These are phyloP conservation scores for Hypsizygus marmoreus DNA, from an alignment of 768 basidiomycete species.

Conservation along the genomic window DNA sequence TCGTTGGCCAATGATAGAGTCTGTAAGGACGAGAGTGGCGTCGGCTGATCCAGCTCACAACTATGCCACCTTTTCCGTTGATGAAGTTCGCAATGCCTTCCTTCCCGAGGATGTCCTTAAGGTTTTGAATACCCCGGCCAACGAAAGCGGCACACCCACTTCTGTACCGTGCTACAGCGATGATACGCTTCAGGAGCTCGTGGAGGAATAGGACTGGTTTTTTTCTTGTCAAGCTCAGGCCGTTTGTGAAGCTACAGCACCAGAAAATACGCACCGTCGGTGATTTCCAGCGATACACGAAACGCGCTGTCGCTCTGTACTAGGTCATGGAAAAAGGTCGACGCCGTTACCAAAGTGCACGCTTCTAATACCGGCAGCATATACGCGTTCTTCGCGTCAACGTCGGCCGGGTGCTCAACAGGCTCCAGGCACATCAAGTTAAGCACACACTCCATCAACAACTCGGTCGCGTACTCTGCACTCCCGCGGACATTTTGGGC, in stretches of 20 bases:
- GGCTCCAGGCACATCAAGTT: neutral
- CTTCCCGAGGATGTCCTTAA: conserved; percentile 15
- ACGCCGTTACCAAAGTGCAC: conserved; percentile 2
- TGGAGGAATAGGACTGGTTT: conserved; percentile 16
- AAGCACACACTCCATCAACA: conserved; percentile 2
- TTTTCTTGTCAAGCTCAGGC: neutral
- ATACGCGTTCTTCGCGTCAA: conserved; percentile 2
- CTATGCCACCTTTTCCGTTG: conserved; percentile 13
- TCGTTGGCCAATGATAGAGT: conserved; percentile 11
- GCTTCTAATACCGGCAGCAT: neutral
- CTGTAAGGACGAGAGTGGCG: conserved; percentile 2
- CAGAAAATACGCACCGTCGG: conserved; percentile 3
- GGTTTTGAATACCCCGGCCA: conserved; percentile 14
- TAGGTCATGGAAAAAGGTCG: conserved; percentile 7
- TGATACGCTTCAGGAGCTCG: conserved; percentile 16
- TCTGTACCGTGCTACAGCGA: conserved; percentile 18
- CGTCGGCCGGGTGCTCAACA: neutral
- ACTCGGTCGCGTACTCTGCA: neutral
- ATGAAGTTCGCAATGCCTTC: conserved; percentile 17
- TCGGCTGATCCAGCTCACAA: conserved; percentile 10
- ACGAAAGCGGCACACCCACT: conserved; percentile 16
- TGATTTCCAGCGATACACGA: neutral
- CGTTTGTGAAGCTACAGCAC: neutral
- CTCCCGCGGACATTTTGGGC: neutral
- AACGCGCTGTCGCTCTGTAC: conserved; percentile 7